phyloP scores from a whole-genome alignment of 768 basidiomycete species.

The Tephrocybe sp. region DNA sequence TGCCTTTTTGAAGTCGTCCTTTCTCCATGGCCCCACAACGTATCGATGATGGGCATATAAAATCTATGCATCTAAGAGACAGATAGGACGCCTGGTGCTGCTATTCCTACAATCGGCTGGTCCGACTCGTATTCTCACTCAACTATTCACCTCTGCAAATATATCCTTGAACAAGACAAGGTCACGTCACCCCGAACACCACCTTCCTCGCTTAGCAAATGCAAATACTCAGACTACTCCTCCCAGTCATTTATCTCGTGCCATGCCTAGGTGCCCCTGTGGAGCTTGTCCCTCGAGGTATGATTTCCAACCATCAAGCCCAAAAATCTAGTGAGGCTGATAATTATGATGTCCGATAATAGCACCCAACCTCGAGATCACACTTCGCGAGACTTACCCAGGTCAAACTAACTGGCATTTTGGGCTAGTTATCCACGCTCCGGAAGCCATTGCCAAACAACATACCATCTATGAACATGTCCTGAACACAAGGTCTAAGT shows the following conservation, averaged over 20 bases:
- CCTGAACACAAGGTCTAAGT: background rate
- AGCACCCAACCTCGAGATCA: background rate
- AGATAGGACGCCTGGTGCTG: background rate
- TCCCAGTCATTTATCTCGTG: background rate
- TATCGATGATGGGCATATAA: too few relatives aligned
- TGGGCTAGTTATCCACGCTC: background rate
- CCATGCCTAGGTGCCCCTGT: background rate
- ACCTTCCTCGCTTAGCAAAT: background rate
- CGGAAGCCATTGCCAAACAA: background rate
- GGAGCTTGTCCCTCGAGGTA: background rate
- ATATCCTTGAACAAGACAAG: background rate
- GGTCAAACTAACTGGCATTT: background rate
- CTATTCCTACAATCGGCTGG: background rate
- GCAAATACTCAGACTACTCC: background rate
- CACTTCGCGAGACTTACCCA: background rate
- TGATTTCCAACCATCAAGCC: background rate
- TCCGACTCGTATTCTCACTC: background rate
- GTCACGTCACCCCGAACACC: too few relatives aligned
- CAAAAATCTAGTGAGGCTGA: background rate
- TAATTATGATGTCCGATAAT: background rate
- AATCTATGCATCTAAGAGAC: too few relatives aligned
- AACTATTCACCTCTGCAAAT: background rate
- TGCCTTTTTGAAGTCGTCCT: too few relatives aligned
- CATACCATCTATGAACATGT: background rate
- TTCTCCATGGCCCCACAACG: too few relatives aligned